Percentiles rank a stretch among this genome's conserved stretches.
phyloP scores from a whole-genome alignment of 176 grass and related monocot species.

The Alloteropsis semialata region DNA sequence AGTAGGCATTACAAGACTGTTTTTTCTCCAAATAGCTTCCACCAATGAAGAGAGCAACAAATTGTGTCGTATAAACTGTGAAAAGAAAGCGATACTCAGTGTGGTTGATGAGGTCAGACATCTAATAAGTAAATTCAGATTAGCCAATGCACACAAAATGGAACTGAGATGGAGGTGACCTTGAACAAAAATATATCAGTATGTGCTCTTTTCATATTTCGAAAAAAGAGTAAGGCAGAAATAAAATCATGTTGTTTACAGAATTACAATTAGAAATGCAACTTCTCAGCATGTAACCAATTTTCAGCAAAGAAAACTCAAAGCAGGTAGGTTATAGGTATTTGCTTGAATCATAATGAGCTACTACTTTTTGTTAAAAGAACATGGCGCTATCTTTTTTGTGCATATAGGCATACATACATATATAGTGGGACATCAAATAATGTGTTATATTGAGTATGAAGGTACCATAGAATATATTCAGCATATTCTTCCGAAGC shows the following conservation, averaged over 20 bases:
- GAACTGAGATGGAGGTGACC: neutral
- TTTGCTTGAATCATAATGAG: neutral
- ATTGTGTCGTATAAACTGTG: constrained; percentile 85
- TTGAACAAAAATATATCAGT: constrained; percentile 8
- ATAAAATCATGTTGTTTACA: too few species aligned
- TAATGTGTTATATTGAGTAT: neutral
- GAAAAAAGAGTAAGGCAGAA: neutral
- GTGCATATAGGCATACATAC: neutral
- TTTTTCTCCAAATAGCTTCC: constrained; percentile 52
- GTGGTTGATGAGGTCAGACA: constrained; percentile 13
- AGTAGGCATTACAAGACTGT: constrained; percentile 68
- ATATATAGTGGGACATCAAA: neutral
- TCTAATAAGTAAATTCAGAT: neutral
- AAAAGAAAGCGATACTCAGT: constrained; percentile 7
- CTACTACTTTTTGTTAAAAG: neutral
- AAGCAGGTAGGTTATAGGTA: too few species aligned
- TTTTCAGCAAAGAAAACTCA: too few species aligned
- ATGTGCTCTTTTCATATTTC: neutral
- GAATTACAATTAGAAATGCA: too few species aligned
- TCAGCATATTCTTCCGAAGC: constrained; percentile 77
- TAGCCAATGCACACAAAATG: neutral
- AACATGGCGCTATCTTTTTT: neutral
- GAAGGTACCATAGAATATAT: constrained; percentile 97
- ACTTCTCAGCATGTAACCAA: too few species aligned
- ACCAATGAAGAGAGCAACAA: constrained; percentile 81